Evolutionary conservation across 176 grass and related monocot genomes (phyloP), one percentile per base, ranked within the genome.

Genomic region (Olyra latifolia): DNA sequence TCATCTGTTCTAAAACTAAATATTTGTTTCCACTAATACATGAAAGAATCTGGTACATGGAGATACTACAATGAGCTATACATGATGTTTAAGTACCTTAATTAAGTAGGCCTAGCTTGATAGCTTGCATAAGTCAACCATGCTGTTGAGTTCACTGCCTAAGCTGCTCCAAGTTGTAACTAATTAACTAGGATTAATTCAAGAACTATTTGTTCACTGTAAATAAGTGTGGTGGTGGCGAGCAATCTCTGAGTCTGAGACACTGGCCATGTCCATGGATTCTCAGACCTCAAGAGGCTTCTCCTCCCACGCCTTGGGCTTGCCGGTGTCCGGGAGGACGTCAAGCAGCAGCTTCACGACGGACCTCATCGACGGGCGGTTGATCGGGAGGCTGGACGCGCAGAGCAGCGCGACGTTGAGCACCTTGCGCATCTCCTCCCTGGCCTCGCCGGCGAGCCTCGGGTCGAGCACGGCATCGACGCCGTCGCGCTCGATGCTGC

Each of bases 371-470:
- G 89, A 86, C 12, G 89, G 87, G 35, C 89, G 87, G 56, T 87
- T 94, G 61, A 88, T 73, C 2, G 87, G 89, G 22, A 92, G 89
- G 82, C 54, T 89, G 54, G 83, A 86, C 20, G 84, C 66, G 94
- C 91, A 97, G 62, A 85, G 87, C n/a, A 97, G 72, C 40, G 86
- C 91, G 45, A 97, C 75, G 83, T 89, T 72, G 62, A 97, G 73
- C 40, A 82, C 80, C 84, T 79, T 91, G 14, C 15, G 29, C 71
- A 89, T 93, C 67, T 91, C 83, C 35, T 87, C 88, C 62, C 59
- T 74, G 59, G 45, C 73, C 39, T 38, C 72, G 19, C 50, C 59
- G 69, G 61, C 57, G 65, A 97, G 88, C 86, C 83, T 91, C 1
- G 80, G 47, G 74, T 97, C 91, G 27, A 97, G 80, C 67, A 97